A percentile compares a stretch with the other conserved stretches of the same genome.
These are phyloP conservation scores for Pleodorina starrii DNA, from an alignment of 139 green algal species.

Conservation along the genomic window DNA sequence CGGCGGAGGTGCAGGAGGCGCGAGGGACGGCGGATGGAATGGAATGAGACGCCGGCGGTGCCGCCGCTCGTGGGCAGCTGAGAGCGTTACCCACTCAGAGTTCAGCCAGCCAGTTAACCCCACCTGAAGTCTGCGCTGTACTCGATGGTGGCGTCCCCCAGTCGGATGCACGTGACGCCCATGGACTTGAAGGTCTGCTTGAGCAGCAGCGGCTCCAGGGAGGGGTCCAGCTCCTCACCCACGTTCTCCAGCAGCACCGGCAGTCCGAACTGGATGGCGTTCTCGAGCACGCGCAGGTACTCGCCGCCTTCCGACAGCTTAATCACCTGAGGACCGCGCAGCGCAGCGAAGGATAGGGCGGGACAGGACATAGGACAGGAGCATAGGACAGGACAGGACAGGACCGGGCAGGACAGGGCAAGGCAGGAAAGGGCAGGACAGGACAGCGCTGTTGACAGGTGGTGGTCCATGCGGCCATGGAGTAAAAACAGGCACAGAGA, in stretches of 20 bases:
- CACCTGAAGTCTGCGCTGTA: slow-evolving; percentile 78
- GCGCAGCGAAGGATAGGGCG: background rate
- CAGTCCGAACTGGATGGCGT: slow-evolving; percentile 85
- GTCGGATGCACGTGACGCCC: slow-evolving; percentile 76
- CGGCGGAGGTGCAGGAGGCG: no score
- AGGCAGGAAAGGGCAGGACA: no score
- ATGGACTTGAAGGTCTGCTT: slow-evolving; percentile 81
- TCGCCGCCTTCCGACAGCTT: slow-evolving; percentile 79
- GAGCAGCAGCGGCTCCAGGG: slow-evolving; percentile 83
- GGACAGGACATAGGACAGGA: background rate
- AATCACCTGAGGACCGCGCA: slow-evolving; percentile 66
- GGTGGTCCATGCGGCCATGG: no score
- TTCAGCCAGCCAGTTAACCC: no score
- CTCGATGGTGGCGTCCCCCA: slow-evolving; percentile 79
- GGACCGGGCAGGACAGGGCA: no score
- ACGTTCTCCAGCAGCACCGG: slow-evolving; percentile 85
- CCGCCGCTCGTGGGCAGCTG: no score
- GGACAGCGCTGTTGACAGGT: no score
- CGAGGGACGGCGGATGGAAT: no score
- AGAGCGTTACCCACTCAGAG: no score
- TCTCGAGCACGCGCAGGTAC: slow-evolving; percentile 82
- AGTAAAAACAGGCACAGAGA: no score
- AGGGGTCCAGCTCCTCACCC: slow-evolving; percentile 82
- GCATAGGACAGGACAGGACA: background rate
- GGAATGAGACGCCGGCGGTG: no score